These are phyloP conservation scores for Elymus sibiricus DNA, from an alignment of 176 grass and related monocot genomes.

Conservation along the genomic window DNA sequence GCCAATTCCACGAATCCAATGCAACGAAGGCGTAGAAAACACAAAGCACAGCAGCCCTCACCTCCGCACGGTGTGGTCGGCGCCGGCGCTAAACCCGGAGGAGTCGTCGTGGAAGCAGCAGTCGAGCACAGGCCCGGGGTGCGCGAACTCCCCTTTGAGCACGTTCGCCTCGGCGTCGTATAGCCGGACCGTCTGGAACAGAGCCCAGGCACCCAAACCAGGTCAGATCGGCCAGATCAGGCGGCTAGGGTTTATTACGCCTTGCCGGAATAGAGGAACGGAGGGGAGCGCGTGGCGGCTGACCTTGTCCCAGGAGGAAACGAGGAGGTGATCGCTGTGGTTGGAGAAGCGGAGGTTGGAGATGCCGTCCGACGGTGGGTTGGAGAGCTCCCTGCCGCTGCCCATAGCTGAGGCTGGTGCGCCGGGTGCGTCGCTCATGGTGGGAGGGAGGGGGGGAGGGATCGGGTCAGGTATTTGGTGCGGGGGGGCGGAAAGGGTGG, in stretches of 20 bases:
- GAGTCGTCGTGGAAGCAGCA: conserved; percentile 98
- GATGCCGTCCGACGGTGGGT: conserved; percentile 80
- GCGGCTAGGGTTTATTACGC: conserved; percentile 43
- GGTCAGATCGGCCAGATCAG: conserved; percentile 27
- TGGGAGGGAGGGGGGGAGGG: neutral
- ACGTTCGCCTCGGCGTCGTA: conserved; percentile 70
- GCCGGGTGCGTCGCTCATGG: conserved; percentile 31
- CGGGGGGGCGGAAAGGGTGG: neutral
- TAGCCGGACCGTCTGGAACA: conserved; percentile 70
- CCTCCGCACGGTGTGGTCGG: conserved; percentile 85
- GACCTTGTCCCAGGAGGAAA: conserved; percentile 99
- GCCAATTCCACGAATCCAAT: neutral
- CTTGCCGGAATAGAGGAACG: neutral
- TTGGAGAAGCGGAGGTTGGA: conserved; percentile 97
- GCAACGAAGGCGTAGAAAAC: neutral
- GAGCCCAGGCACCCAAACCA: neutral
- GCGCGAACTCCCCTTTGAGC: conserved; percentile 88
- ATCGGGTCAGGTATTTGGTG: neutral
- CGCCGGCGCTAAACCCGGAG: conserved; percentile 79
- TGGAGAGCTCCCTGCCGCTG: conserved; percentile 66
- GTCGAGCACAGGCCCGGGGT: conserved; percentile 76
- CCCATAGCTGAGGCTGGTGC: conserved; percentile 17
- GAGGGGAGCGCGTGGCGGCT: neutral
- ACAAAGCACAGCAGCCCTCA: neutral
- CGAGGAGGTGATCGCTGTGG: conserved; percentile 95